Conservation (phyloP, 192 early-diverging fungal genomes). For the Linnemannia elongata region DNA sequence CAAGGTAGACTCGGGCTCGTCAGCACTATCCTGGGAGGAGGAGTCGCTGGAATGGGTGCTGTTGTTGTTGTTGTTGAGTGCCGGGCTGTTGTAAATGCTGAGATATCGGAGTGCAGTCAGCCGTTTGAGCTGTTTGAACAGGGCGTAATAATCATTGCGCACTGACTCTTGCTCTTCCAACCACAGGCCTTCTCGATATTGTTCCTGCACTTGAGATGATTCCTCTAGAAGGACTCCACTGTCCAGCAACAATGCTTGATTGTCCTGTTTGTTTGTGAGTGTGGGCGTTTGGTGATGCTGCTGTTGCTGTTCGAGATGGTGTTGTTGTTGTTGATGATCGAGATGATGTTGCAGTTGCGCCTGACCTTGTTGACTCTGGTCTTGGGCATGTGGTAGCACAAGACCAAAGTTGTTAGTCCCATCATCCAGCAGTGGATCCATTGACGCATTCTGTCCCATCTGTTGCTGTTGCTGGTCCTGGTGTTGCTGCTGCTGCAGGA, state of each 20-base stretch:
- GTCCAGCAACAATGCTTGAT: background rate
- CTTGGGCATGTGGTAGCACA: background rate
- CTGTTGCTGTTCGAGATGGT: slow-evolving; percentile 10
- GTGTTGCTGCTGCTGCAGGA: background rate
- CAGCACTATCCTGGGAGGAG: background rate
- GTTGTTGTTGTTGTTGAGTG: slow-evolving; percentile 12
- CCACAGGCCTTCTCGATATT: background rate
- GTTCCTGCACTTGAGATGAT: background rate
- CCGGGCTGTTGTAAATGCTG: slow-evolving; percentile 48
- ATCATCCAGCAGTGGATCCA: background rate
- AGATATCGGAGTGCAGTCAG: slow-evolving; percentile 15
- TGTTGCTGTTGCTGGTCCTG: background rate
- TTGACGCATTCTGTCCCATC: background rate
- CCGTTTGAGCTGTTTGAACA: slow-evolving; percentile 40
- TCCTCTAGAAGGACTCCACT: background rate
- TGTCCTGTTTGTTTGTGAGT: background rate
- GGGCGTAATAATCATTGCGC: slow-evolving; percentile 33
- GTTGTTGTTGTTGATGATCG: slow-evolving; percentile 1
- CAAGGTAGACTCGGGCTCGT: background rate
- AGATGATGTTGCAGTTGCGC: slow-evolving; percentile 12
- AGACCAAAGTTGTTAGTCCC: background rate
- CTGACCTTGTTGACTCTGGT: background rate
- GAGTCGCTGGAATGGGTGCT: background rate
- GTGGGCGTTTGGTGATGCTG: background rate
- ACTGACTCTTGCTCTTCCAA: slow-evolving; percentile 24